Evolutionary conservation across 805 yeast species (phyloP).

Genomic region (Hagleromyces aurorensis): DNA sequence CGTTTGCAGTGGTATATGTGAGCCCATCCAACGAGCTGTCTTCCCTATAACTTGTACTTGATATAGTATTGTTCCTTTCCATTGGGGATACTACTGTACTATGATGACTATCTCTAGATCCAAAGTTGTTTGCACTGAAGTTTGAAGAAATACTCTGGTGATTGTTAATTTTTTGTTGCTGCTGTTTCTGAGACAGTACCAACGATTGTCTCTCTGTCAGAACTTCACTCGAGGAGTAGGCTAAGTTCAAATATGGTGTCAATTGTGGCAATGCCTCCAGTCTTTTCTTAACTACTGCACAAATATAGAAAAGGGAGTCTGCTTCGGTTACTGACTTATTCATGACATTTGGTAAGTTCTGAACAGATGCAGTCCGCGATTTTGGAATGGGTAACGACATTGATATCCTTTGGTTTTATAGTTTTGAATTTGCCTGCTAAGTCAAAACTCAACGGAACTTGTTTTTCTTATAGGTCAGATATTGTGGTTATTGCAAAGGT

Average conservation of each 20-base stretch:
- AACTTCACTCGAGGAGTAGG: slow-evolving; percentile 58
- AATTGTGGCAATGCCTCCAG: slow-evolving; percentile 57
- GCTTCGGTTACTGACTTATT: slow-evolving; percentile 53
- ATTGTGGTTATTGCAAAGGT: too few species aligned
- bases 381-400: slow-evolving; percentile 13
- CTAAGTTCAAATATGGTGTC: slow-evolving; percentile 57
- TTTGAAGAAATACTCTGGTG: slow-evolving; percentile 18
- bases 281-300: slow-evolving; percentile 47
- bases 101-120: slow-evolving; percentile 14
- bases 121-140: slow-evolving; percentile 11
- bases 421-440: too few species aligned
- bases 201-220: slow-evolving; percentile 67
- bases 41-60: slow-evolving; percentile 30
- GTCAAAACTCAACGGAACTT: too few species aligned
- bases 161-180: slow-evolving; percentile 18
- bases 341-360: slow-evolving; percentile 41
- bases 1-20: slow-evolving; percentile 18
- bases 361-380: slow-evolving; percentile 12
- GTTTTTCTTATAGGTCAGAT: too few species aligned
- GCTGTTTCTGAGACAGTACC: slow-evolving; percentile 35
- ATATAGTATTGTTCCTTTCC: slow-evolving; percentile 31
- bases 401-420: too few species aligned
- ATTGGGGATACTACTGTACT: slow-evolving; percentile 14
- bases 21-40: slow-evolving; percentile 25
- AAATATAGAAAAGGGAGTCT: slow-evolving; percentile 65